Percentiles rank a stretch among this genome's conserved stretches.
Evolutionary conservation across 2,329 filamentous ascomycete genomes (phyloP).

Genomic region (Orbilia oligospora): DNA sequence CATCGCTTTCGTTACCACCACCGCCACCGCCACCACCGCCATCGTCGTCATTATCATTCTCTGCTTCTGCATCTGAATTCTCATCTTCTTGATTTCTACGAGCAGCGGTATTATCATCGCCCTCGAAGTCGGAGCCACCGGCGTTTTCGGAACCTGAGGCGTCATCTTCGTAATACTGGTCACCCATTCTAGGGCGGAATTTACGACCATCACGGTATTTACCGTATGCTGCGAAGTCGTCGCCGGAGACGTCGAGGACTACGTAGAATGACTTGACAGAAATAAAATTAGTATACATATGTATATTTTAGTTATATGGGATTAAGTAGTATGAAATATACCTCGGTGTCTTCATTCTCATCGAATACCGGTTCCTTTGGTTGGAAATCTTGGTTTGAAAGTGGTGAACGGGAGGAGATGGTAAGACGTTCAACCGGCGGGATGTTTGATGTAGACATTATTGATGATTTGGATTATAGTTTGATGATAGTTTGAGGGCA

Average conservation of each 20-base stretch:
- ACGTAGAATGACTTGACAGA: conserved; percentile 52
- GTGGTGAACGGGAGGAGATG: conserved; percentile 35
- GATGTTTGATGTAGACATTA: conserved; percentile 32
- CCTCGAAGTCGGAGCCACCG: conserved; percentile 2
- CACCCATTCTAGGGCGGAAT: conserved; percentile 40
- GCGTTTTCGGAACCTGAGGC: conserved; percentile 8
- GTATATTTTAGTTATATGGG: not conserved
- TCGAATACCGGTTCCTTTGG: conserved; percentile 29
- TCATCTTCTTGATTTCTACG: conserved; percentile 5
- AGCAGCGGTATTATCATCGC: not conserved
- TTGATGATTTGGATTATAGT: not conserved
- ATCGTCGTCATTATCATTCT: not conserved
- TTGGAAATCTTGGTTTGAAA: not conserved
- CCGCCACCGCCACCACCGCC: not conserved
- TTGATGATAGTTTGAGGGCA: conserved; percentile 13
- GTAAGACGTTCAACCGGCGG: conserved; percentile 40
- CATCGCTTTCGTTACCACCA: not conserved
- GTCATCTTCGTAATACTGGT: conserved; percentile 35
- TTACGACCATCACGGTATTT: conserved; percentile 53
- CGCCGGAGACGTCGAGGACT: conserved; percentile 56
- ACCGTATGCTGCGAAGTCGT: conserved; percentile 57
- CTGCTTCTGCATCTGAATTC: not conserved
- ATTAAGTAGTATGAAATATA: conserved; percentile 1
- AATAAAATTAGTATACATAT: not conserved
- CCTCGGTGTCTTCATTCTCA: conserved; percentile 57